Base-by-base conservation (phyloP, 768 basidiomycete species). In the Scleroderma bovista region DNA sequence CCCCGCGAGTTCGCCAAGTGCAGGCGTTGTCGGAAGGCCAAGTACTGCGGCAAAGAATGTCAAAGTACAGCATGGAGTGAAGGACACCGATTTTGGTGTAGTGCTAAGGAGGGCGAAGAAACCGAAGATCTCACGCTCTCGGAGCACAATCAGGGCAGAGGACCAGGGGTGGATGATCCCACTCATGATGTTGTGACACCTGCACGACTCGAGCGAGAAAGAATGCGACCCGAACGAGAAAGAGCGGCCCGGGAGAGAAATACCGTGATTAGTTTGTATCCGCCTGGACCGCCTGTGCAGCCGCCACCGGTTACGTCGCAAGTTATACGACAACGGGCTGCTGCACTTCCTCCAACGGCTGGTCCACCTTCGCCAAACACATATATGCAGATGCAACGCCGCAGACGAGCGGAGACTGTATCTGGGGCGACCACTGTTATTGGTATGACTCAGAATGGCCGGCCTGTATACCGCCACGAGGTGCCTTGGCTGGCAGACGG, bases 1-100 rank as follows among this genome's bases (percentile, higher is more conserved):
- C 90, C 95, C 2, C 79, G 95, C 23, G 92, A 98, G 67, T 99
- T 99, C 68, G 94, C 94, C 9, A 98, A 99, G 64, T 98, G 96
- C 62, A 68, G 96, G 45, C 74, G 95, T 57, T 99, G 96, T 69
- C 71, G 95, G 57, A 96, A 98, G 69, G 96, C 95, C 10, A 99
- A 99, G 67, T 99, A 98, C 65, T 98, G 96, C 60, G 92, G 92
- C 22, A 97, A 97, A 68, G 89, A 93, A 58, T 98, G 94, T 62
- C 94, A 96, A 72, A 92, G 88, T 57, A 88, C 85, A 16, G 95
- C 94, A 1, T 97, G 93, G 94, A 88, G 87, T 55, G 93, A 94
- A 59, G 94, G 95, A 0, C 94, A 97, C 65, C 75, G 94, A 49
- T 97, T 94, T 63, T 94, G 93, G 93, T 94, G 90, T 60, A 85